Evolutionary conservation across 1,284 basidiomycete genomes (phyloP), one percentile per base, ranked within the genome.

Genomic region (Veloboletus limbatus): DNA sequence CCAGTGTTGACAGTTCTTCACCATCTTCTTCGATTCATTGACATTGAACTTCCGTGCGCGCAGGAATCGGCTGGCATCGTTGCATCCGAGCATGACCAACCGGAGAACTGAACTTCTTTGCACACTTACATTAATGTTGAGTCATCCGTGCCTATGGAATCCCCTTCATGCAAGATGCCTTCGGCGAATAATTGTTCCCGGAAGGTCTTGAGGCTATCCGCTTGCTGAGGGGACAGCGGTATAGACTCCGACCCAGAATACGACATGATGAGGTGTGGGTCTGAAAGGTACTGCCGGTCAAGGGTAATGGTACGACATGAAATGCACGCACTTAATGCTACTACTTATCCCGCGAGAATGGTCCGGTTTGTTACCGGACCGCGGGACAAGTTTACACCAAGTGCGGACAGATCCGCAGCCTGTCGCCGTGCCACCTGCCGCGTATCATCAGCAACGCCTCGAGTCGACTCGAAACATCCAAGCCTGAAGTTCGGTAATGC

Each of bases 91-190:
- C 20, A 42, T 24, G 32, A 20, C 18, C 22, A 14, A 38, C 6
- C 20, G 4, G 16, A 3, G 22, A 34, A 6, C 16, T 8, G 7
- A n/a, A 24, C 16, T n/a, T n/a, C 22, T 24, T 22, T 8, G 13
- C 34, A 18, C 27, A 56, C 77, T 55, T 45, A 82, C 84, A 80
- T 59, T 10, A 86, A 61, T 7, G 81, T 84, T 44, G 72, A 67
- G 52, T 86, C 81, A 55, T 85, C 80, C 3, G 80, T 79, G 6
- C 81, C 82, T 32, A 86, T 75, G n/a, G 74, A 74, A 55, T 85
- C 80, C 0, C 76, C 80, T 17, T 81, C 76, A 39, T 73, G 71
- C 26, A 85, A 49, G 39, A 81, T 71, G 24, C 66, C 76, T 45
- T 82, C 79, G 3, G 68, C 58, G 26, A 72, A 72, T 9, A 83